These are phyloP conservation scores for Eimeria acervulina DNA, from an alignment of 169 alveolate species.

Conservation along the genomic window DNA sequence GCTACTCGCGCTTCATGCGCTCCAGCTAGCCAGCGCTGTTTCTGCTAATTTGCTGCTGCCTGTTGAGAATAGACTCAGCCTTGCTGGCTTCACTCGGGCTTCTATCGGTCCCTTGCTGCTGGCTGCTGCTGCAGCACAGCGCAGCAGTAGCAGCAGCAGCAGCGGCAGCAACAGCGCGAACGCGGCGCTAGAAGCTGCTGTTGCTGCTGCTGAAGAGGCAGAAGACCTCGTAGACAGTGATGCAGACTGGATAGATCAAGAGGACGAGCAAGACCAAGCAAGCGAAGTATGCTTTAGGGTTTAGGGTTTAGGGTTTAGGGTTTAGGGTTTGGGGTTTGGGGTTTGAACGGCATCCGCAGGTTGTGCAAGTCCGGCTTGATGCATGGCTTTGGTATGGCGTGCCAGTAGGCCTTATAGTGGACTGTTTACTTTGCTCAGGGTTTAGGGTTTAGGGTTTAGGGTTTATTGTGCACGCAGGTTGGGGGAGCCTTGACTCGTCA, in stretches of 20 bases:
- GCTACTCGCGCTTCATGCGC: constrained; percentile 44
- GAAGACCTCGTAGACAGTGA: not conserved
- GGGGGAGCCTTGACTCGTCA: constrained; percentile 75
- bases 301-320: not conserved
- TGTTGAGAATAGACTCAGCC: constrained; percentile 5
- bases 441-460: not conserved
- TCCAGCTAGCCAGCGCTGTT: constrained; percentile 48
- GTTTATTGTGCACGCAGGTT: not conserved
- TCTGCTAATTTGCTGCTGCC: constrained; percentile 59
- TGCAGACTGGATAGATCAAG: constrained; percentile 52
- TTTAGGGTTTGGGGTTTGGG: not conserved
- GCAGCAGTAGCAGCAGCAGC: constrained; percentile 55
- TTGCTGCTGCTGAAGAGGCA: too few relatives aligned
- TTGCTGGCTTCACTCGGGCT: constrained; percentile 50
- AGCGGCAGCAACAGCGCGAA: not conserved
- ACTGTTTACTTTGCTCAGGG: too few relatives aligned
- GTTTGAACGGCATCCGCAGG: not conserved
- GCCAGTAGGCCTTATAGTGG: too few relatives aligned
- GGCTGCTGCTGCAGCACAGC: constrained; percentile 61
- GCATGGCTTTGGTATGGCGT: too few relatives aligned
- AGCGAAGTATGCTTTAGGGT: constrained; percentile 24
- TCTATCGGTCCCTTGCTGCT: constrained; percentile 15
- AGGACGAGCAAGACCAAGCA: constrained; percentile 42
- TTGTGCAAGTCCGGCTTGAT: not conserved
- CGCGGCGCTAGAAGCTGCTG: constrained; percentile 36